Percentiles rank a stretch among this genome's conserved stretches.
These are phyloP conservation scores for Aspergillus conjunctus DNA, from an alignment of 495 filamentous ascomycete species.

Conservation along the genomic window DNA sequence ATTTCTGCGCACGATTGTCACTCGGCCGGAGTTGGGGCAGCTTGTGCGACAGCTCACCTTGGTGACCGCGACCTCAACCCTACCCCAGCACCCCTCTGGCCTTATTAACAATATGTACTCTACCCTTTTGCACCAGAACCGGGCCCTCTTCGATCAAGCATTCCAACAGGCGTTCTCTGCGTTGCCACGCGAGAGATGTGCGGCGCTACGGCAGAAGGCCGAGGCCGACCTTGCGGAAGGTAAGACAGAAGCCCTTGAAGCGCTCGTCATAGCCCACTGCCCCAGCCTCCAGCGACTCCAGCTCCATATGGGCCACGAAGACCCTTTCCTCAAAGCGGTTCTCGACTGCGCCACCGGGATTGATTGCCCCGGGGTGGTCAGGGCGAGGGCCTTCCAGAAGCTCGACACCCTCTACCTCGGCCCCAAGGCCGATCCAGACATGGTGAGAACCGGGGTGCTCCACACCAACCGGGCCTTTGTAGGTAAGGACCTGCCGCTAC, in stretches of 20 bases:
- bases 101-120: neutral
- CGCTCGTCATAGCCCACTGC: neutral
- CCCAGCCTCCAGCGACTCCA: neutral
- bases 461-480: neutral
- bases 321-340: neutral
- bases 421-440: neutral
- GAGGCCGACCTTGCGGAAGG: neutral
- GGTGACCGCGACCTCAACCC: neutral
- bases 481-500: neutral
- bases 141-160: neutral
- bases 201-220: neutral
- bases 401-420: neutral
- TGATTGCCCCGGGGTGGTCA: neutral
- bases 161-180: neutral
- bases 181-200: neutral
- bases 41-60: neutral
- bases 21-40: neutral
- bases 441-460: neutral
- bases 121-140: neutral
- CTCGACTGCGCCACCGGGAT: neutral
- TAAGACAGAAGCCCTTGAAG: neutral
- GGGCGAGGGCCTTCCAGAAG: neutral
- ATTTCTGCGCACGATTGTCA: constrained; percentile 8
- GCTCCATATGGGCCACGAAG: neutral
- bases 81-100: neutral